These are phyloP conservation scores for Epichloe amarillans DNA, from an alignment of 2,329 filamentous ascomycete species.

Conservation along the genomic window DNA sequence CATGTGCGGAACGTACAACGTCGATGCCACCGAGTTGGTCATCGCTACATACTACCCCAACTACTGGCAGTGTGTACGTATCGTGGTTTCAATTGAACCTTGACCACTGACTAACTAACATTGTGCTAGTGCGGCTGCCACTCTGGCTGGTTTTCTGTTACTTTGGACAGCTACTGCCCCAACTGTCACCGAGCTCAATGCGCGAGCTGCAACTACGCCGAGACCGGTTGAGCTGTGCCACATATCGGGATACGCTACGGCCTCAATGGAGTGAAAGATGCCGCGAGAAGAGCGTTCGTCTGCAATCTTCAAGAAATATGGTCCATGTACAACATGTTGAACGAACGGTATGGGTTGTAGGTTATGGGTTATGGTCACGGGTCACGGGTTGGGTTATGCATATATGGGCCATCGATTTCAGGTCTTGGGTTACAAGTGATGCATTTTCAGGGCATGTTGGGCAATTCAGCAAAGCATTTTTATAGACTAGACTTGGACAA, in stretches of 20 bases:
- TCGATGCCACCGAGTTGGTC: not conserved
- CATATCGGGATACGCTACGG: not conserved
- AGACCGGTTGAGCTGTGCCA: not conserved
- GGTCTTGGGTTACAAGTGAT: not conserved
- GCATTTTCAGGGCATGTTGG: not conserved
- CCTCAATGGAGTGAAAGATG: not conserved
- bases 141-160: constrained; percentile 11
- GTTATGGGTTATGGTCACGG: not conserved
- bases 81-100: too few relatives aligned
- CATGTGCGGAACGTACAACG: not conserved
- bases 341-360: not conserved
- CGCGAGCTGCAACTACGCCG: constrained; percentile 9
- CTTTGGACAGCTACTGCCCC: constrained; percentile 9
- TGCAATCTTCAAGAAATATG: not conserved
- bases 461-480: not conserved
- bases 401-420: not conserved
- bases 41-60: not conserved
- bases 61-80: constrained; percentile 10
- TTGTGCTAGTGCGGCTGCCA: constrained; percentile 9
- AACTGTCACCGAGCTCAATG: constrained; percentile 12
- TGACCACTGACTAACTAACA: constrained; percentile 4
- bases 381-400: not conserved
- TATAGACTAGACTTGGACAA: constrained; percentile 1
- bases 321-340: not conserved
- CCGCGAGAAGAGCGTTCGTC: not conserved